A percentile compares a stretch with the other conserved stretches of the same genome.
These are phyloP conservation scores for Macroventuria anomochaeta DNA, from an alignment of 2,329 filamentous ascomycete species.

Conservation along the genomic window DNA sequence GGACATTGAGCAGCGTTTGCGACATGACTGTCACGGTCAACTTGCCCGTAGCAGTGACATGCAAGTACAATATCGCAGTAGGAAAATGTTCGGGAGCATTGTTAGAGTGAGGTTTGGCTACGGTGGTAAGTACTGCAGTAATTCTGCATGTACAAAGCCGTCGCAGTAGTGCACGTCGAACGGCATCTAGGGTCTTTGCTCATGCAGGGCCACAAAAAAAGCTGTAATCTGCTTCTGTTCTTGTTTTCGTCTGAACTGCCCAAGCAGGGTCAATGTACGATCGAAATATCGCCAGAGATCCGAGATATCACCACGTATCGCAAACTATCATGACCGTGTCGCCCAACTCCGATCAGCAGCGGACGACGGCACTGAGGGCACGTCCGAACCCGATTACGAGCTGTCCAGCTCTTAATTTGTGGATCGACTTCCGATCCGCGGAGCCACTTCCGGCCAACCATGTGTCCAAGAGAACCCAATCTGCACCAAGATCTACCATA, in stretches of 20 bases:
- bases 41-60: not conserved
- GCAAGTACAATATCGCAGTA: not conserved
- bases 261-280: not conserved
- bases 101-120: not conserved
- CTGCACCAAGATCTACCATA: not conserved
- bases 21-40: not conserved
- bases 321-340: not conserved
- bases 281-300: not conserved
- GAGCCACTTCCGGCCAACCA: not conserved
- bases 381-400: not conserved
- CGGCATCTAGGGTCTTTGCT: not conserved
- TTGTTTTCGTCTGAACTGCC: not conserved
- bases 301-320: too few species aligned
- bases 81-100: not conserved
- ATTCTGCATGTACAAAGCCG: not conserved
- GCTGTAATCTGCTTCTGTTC: not conserved
- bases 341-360: not conserved
- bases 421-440: not conserved
- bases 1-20: not conserved
- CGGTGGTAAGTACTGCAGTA: not conserved
- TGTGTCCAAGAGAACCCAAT: not conserved
- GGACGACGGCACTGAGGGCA: not conserved
- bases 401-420: not conserved
- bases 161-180: constrained; percentile 1
- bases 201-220: not conserved